phyloP scores from a whole-genome alignment of 1,139 yeast species.

The Spathaspora sp. region DNA sequence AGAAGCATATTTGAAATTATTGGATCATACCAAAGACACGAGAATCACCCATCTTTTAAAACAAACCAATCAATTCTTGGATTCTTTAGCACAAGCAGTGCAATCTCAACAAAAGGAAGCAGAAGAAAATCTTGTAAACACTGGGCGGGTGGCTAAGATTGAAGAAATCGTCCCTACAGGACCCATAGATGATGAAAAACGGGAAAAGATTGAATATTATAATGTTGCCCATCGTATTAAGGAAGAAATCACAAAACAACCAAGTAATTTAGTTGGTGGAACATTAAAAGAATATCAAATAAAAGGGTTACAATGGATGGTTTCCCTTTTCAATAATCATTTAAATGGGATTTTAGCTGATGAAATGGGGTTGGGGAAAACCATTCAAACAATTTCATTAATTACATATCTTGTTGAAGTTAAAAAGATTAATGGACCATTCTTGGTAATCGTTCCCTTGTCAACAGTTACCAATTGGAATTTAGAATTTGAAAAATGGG shows the following conservation, averaged over 20 bases:
- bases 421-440: constrained; percentile 73
- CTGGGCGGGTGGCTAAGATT: constrained; percentile 18
- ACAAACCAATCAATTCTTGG: constrained; percentile 76
- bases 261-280: constrained; percentile 78
- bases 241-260: constrained; percentile 66
- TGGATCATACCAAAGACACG: constrained; percentile 81
- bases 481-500: constrained; percentile 84
- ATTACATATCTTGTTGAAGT: constrained; percentile 80
- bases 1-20: constrained; percentile 76
- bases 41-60: constrained; percentile 77
- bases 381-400: constrained; percentile 92
- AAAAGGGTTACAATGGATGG: constrained; percentile 98
- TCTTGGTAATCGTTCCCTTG: constrained; percentile 78
- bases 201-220: constrained; percentile 70
- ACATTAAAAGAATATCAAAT: constrained; percentile 87
- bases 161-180: constrained; percentile 19
- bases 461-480: constrained; percentile 87
- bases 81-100: constrained; percentile 74
- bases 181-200: constrained; percentile 43
- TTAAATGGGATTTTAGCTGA: constrained; percentile 95
- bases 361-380: constrained; percentile 97
- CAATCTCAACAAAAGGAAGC: constrained; percentile 69
- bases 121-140: constrained; percentile 27
- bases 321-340: constrained; percentile 87
- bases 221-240: constrained; percentile 75